A percentile compares a stretch with the other conserved stretches of the same genome.
These are phyloP conservation scores for Cochlearia excelsa DNA, from an alignment of 345 rosid genomes.

Conservation along the genomic window DNA sequence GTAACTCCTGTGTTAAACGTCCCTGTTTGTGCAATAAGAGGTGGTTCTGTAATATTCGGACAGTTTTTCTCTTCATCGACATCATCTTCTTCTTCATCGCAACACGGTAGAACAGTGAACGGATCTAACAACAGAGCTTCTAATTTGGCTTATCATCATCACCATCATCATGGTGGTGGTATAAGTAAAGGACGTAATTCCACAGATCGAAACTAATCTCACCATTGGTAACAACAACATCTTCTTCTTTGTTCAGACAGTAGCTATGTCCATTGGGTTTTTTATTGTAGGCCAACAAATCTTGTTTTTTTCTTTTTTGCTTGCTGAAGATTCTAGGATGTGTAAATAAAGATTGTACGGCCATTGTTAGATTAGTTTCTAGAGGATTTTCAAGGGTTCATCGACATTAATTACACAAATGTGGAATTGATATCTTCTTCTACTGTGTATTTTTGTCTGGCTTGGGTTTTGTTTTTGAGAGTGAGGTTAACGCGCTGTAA, in stretches of 20 bases:
- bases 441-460: too few relatives aligned
- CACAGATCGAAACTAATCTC: constrained; percentile 28
- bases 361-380: constrained; percentile 1
- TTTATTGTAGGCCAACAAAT: constrained; percentile 13
- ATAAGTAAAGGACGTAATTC: constrained; percentile 33
- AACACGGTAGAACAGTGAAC: constrained; percentile 41
- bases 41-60: constrained; percentile 54
- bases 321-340: neutral
- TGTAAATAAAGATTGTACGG: constrained; percentile 14
- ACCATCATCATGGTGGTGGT: constrained; percentile 7
- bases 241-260: constrained; percentile 7
- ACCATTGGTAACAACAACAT: constrained; percentile 4
- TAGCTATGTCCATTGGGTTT: neutral
- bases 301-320: neutral
- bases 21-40: constrained; percentile 54
- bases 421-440: constrained; percentile 10
- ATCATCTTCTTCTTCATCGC: constrained; percentile 32
- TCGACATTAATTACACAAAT: constrained; percentile 17
- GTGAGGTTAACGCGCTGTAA: constrained; percentile 17
- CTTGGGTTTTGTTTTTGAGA: constrained; percentile 1
- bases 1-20: constrained; percentile 69
- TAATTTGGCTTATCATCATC: constrained; percentile 7
- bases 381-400: constrained; percentile 22
- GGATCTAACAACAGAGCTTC: constrained; percentile 14
- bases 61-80: constrained; percentile 52